Conservation (phyloP, 768 basidiomycete species). For the Hygrophorus russula region DNA sequence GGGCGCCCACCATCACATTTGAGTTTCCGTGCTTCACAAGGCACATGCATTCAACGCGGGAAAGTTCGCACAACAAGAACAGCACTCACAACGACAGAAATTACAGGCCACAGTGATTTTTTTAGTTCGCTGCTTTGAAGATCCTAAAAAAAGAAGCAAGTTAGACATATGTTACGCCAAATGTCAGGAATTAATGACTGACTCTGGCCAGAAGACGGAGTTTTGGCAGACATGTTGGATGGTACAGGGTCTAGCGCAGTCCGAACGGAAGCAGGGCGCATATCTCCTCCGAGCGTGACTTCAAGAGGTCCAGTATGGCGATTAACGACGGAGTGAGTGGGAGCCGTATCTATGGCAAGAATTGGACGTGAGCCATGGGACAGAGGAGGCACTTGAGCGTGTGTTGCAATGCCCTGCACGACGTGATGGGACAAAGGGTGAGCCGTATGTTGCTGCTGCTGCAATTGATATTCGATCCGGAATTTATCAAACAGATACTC, state of each 20-base stretch:
- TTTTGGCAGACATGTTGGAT: slow-evolving; percentile 9
- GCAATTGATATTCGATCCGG: slow-evolving; percentile 43
- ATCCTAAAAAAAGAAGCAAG: slow-evolving; percentile 26
- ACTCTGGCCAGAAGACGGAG: slow-evolving; percentile 21
- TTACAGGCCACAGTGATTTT: slow-evolving; percentile 88
- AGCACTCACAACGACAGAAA: slow-evolving; percentile 74
- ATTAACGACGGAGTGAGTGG: slow-evolving; percentile 28
- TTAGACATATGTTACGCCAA: slow-evolving; percentile 6
- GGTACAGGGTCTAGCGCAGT: slow-evolving; percentile 19
- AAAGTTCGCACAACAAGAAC: slow-evolving; percentile 12
- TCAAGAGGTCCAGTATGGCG: slow-evolving; percentile 40
- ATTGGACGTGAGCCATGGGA: slow-evolving; percentile 42
- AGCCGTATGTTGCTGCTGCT: slow-evolving; percentile 33
- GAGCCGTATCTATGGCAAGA: slow-evolving; percentile 51
- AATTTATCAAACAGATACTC: slow-evolving; percentile 79
- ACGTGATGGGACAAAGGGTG: slow-evolving; percentile 35
- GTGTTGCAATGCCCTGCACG: slow-evolving; percentile 13
- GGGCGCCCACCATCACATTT: slow-evolving; percentile 84
- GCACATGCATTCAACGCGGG: slow-evolving; percentile 3
- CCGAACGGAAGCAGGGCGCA: slow-evolving; percentile 31
- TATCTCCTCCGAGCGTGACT: slow-evolving; percentile 30
- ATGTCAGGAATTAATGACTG: slow-evolving; percentile 13
- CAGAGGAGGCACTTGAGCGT: slow-evolving; percentile 32
- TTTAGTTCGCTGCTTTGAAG: slow-evolving; percentile 60
- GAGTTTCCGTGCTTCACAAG: slow-evolving; percentile 60